Conservation (phyloP, 805 yeast species). For the Nematodospora valgi region DNA sequence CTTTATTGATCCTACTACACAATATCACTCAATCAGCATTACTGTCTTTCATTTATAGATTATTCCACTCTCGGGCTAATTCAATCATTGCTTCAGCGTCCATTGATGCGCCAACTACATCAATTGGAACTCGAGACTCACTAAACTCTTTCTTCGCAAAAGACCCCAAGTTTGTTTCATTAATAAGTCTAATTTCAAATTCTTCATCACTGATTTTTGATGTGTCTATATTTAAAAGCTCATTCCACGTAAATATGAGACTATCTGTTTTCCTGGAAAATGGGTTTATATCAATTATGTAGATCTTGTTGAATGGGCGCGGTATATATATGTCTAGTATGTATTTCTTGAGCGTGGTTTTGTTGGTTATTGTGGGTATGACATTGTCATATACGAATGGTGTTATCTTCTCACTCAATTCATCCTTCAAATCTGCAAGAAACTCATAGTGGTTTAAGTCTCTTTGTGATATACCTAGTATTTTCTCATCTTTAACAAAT, state of each 20-base stretch:
- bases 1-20: too few relatives aligned
- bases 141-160: constrained; percentile 81
- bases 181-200: constrained; percentile 62
- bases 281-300: constrained; percentile 84
- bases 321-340: constrained; percentile 85
- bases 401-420: constrained; percentile 46
- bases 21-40: too few relatives aligned
- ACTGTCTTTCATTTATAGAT: too few relatives aligned
- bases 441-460: constrained; percentile 82
- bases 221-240: constrained; percentile 41
- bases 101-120: constrained; percentile 78
- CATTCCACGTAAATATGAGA: constrained; percentile 80
- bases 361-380: constrained; percentile 17
- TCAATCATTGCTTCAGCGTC: constrained; percentile 55
- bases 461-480: constrained; percentile 79
- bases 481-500: constrained; percentile 60
- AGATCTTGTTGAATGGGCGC: constrained; percentile 61
- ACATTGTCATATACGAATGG: constrained; percentile 49
- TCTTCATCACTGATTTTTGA: constrained; percentile 25
- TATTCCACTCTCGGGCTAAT: constrained; percentile 14
- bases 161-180: constrained; percentile 65
- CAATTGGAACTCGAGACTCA: constrained; percentile 89
- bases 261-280: constrained; percentile 77
- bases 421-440: constrained; percentile 48
- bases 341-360: constrained; percentile 31